Percentiles rank a stretch among this genome's conserved stretches.
Evolutionary conservation across 2,329 filamentous ascomycete species (phyloP).

Genomic region (Trichoderma aggressivum): DNA sequence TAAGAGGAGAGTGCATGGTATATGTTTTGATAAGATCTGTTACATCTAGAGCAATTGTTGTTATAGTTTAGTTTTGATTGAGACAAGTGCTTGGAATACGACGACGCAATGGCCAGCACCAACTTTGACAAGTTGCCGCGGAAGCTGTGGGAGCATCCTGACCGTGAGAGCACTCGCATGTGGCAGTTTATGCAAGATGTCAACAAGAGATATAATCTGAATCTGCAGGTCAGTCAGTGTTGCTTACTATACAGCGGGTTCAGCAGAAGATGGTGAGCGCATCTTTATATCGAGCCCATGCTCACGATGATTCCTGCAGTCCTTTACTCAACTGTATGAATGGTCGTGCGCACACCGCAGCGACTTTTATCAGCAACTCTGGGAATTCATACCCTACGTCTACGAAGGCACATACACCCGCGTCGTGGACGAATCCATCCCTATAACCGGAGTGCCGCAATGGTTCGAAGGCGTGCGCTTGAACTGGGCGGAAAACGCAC

Average conservation of each 20-base stretch:
- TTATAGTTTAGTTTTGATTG: background rate
- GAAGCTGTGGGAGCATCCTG: constrained; percentile 66
- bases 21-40: background rate
- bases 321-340: constrained; percentile 64
- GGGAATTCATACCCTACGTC: constrained; percentile 58
- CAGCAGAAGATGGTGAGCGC: background rate
- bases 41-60: background rate
- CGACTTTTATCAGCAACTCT: constrained; percentile 64
- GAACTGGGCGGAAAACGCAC: constrained; percentile 78
- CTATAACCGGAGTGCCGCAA: constrained; percentile 67
- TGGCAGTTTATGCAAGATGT: constrained; percentile 63
- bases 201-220: constrained; percentile 55
- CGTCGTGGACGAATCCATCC: constrained; percentile 66
- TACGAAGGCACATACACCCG: constrained; percentile 56
- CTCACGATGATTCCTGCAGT: background rate
- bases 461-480: constrained; percentile 75
- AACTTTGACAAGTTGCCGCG: constrained; percentile 42
- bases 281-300: background rate
- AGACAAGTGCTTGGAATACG: background rate
- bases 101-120: constrained; percentile 25
- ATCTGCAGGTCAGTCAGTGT: constrained; percentile 56
- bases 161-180: constrained; percentile 61
- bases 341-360: constrained; percentile 62
- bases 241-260: background rate
- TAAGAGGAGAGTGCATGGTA: background rate